Evolutionary conservation across 176 grass and related monocot genomes (phyloP).

Genomic region (Rhynchospora tenuis): DNA sequence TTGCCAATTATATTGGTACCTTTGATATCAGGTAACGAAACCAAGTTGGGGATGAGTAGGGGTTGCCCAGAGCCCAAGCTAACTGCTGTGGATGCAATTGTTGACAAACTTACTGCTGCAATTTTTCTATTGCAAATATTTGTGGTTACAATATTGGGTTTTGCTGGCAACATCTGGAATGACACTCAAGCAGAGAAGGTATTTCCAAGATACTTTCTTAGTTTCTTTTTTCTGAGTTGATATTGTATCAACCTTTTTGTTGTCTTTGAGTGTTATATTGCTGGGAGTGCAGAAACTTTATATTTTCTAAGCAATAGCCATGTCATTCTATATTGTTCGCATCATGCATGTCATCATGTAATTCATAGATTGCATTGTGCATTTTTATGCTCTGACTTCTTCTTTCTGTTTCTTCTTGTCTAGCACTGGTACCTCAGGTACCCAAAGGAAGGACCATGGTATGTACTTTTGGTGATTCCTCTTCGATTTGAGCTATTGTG

Average conservation of each 20-base stretch:
- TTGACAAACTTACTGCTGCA: slow-evolving; percentile 83
- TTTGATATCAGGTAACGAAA: slow-evolving; percentile 67
- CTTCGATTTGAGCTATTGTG: slow-evolving; percentile 87
- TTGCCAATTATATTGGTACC: background rate
- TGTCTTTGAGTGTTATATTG: background rate
- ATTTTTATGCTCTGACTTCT: slow-evolving; percentile 26
- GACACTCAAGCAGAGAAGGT: slow-evolving; percentile 65
- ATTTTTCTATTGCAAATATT: slow-evolving; percentile 84
- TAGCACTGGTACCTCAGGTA: slow-evolving; percentile 95
- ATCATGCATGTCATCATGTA: background rate
- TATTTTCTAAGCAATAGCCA: background rate
- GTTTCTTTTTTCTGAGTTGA: background rate
- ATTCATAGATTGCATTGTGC: background rate
- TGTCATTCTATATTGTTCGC: background rate
- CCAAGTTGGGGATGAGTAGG: slow-evolving; percentile 86
- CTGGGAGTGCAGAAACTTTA: background rate
- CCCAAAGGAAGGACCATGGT: slow-evolving; percentile 64
- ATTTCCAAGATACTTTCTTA: background rate
- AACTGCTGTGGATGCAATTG: slow-evolving; percentile 79
- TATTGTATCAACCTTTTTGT: background rate
- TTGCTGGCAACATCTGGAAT: slow-evolving; percentile 81
- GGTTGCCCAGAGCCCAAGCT: slow-evolving; percentile 71
- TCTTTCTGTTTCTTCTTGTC: slow-evolving; percentile 13
- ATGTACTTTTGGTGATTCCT: slow-evolving; percentile 73
- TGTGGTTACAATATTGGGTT: slow-evolving; percentile 60